Base-by-base conservation (phyloP, 2,329 filamentous ascomycete species). In the Pseudohalonectria lignicola region DNA sequence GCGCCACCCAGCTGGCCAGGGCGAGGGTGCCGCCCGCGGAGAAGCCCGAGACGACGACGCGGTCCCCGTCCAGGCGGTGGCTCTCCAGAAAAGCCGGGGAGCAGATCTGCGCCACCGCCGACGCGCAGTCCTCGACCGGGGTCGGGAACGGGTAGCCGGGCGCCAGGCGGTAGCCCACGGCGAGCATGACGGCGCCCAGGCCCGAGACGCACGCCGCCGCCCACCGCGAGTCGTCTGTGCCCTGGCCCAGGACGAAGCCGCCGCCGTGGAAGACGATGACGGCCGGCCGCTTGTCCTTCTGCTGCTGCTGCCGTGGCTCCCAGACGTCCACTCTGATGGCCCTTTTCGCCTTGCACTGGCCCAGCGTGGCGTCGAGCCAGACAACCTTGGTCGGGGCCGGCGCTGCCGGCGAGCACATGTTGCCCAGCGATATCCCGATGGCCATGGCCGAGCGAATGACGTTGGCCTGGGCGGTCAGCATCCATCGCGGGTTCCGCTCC, bases 231-330 rank as follows among this genome's bases (percentile, higher is more conserved):
- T 82, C 78, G 50, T 82, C 74, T 4, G 72, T 77, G 4, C 69
- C 74, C 34, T 66, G 66, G 11, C 79, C 79, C 23, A 81, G 56
- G 6, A 76, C 73, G 57, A 79, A 82, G 5, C 79, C 79, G 17
- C 79, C 79, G 19, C 78, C 78, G 49, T 83, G 79, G 48, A 78
- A 79, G 52, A 80, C 79, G 46, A 82, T 64, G 20, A 82, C 63
- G 15, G 71, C 71, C 0, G 76, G 67, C 30, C 36, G 36, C 9
- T 12, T 32, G 21, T 18, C 23, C 19, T 29, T 18, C 12, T 19
- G 6, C 23, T 25, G 21, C 34, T 21, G 7, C 13, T 36, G 7
- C 8, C 23, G 23, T 16, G 36, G 36, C 16, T 38, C 36, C 36
- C 36, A 54, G 26, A 54, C 40, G 32, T 51, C 41, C 19, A 46